Percentiles rank a stretch among this genome's conserved stretches.
phyloP scores from a whole-genome alignment of 495 filamentous ascomycete genomes.

The Neurospora discreta region DNA sequence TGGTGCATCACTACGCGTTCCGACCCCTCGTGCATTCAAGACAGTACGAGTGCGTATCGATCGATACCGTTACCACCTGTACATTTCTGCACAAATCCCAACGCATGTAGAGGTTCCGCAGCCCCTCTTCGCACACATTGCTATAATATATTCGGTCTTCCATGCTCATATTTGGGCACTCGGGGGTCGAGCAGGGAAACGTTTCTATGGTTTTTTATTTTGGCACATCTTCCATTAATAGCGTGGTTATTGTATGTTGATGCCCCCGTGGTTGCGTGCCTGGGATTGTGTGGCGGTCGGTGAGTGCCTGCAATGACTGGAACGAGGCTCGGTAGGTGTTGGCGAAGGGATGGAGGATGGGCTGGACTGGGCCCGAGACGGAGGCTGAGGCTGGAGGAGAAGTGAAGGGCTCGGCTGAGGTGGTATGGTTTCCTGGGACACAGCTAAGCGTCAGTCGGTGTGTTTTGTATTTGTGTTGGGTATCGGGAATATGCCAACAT shows the following conservation, averaged over 20 bases:
- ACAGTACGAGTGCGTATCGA: too few species aligned
- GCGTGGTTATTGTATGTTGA: background rate
- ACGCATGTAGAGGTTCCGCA: too few species aligned
- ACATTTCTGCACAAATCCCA: too few species aligned
- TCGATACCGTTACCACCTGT: too few species aligned
- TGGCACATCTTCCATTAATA: background rate
- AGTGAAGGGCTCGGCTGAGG: background rate
- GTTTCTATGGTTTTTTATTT: background rate
- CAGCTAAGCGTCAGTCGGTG: background rate
- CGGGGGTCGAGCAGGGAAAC: background rate
- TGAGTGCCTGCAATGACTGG: background rate
- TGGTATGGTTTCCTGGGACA: background rate
- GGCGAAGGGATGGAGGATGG: background rate
- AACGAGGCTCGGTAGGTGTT: background rate
- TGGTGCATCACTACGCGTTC: too few species aligned
- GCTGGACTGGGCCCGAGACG: too few species aligned
- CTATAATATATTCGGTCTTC: background rate
- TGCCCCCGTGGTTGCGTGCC: background rate
- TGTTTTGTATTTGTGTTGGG: background rate
- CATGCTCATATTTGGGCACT: background rate
- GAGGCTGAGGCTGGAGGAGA: background rate
- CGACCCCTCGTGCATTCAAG: too few species aligned
- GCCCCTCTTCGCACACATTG: too few species aligned
- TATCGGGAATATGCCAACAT: background rate
- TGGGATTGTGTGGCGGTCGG: background rate